Base-by-base conservation (phyloP, 1,284 basidiomycete genomes). In the Cystobasidiaceae sp. region DNA sequence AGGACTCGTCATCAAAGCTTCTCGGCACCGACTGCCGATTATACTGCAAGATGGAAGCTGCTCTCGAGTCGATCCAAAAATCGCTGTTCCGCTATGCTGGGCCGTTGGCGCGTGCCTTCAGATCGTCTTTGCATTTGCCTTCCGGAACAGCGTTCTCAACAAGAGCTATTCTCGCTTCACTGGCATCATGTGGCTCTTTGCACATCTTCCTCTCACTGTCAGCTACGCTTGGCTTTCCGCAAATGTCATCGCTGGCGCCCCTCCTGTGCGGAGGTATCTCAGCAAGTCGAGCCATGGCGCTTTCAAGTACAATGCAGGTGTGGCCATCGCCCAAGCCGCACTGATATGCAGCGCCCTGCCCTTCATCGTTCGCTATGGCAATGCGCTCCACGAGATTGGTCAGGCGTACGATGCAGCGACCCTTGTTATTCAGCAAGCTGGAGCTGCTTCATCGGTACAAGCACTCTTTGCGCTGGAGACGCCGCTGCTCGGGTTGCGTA, bases 61-160 rank as follows among this genome's bases (percentile, higher is more conserved):
- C 21, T 43, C 54, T 5, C 3, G 54, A 45, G 4, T 57, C n/a
- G 54, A 57, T 30, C 32, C n/a, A 15, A 57, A 44, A 43, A 44
- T 28, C 15, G 37, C 17, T 30, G 39, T 57, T 4, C 54, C 54
- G 5, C 4, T 45, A 6, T 37, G 39, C 25, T 57, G 54, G 54
- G 21, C 21, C 6, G 15, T 17, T 32, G 54, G 37, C n/a, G n/a
- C 54, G 13, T 13, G 11, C 5, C 27, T 30, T 5, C 51, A 54
- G 34, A 54, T 57, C 54, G n/a, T 57, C 23, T 41, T 57, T 33
- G 32, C 54, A 5, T 43, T 57, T 21, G 39, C 13, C 13, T 23
- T 57, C 23, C 33, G 39, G 34, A 15, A 17, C 15, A 19, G 11
- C 21, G 27, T 57, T 27, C 4, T 19, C 7, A 19, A 44, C 13